Evolutionary conservation across 192 early-diverging fungal genomes (phyloP), one percentile per base, ranked within the genome.

Genomic region (Coemansia sp.): DNA sequence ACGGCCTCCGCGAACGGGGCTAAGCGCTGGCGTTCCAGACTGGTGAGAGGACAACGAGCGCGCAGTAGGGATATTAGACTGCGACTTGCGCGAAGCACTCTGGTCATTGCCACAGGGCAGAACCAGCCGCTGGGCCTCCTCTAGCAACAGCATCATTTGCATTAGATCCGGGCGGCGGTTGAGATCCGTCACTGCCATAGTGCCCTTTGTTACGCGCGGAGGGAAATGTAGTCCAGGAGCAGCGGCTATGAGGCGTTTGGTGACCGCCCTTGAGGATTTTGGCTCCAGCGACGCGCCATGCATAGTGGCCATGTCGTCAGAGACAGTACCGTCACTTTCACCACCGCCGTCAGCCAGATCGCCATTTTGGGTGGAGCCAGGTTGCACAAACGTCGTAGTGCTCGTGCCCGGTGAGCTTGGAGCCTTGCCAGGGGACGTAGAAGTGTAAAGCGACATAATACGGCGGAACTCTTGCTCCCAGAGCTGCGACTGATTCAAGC

Each of bases 401-500:
- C 44, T 50, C 26, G 49, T 63, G 44, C 33, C 39, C 13, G 32
- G 62, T 1, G 59, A 23, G 9, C 40, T 62, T 32, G 67, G 37
- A 1, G 37, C 47, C 39, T 70, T 32, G 42, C 30, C 30, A 35
- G 55, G 55, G 5, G 55, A 33, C 32, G 55, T 40, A 14, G 26
- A 62, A 7, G 72, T 39, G 43, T 76, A 73, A 10, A 73, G 58
- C 39, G 72, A 67, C 78, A 85, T 80, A 49, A 85, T 64, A 21
- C 75, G 53, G 52, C 83, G 77, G 68, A 77, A 85, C 63, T 80
- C 77, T 26, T 52, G 47, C 68, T 75, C 75, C 83, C 83, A 85
- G 61, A 80, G 55, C 52, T 71, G 72, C 42, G 83, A 75, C 28
- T 70, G 69, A 58, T 43, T 74, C 55, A 58, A 58, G 37, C 28